Evolutionary conservation across 805 yeast species (phyloP).

Genomic region (Cyberlindnera lachancei): DNA sequence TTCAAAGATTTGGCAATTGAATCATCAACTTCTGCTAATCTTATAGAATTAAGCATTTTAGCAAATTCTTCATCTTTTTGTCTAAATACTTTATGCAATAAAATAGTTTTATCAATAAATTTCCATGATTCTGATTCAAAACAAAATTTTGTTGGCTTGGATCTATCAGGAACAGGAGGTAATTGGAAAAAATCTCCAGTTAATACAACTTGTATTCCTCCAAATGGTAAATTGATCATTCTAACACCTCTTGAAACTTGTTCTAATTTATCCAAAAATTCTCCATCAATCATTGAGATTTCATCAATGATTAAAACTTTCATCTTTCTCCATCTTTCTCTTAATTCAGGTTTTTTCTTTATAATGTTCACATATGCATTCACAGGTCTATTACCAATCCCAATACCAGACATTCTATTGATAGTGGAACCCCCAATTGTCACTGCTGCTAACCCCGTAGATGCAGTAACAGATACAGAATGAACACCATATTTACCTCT

Average conservation of each 20-base stretch:
- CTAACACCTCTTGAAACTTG: conserved; percentile 51
- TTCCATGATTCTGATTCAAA: conserved; percentile 74
- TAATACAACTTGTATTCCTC: conserved; percentile 83
- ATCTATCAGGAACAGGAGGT: conserved; percentile 66
- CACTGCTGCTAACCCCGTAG: conserved; percentile 94
- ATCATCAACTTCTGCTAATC: conserved; percentile 59
- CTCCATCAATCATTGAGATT: conserved; percentile 88
- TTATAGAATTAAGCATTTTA: conserved; percentile 69
- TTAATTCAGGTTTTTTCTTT: conserved; percentile 34
- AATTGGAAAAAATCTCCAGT: conserved; percentile 97
- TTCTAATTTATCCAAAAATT: conserved; percentile 67
- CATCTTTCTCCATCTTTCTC: conserved; percentile 56
- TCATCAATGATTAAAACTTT: conserved; percentile 83
- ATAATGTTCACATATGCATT: conserved; percentile 34
- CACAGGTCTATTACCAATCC: conserved; percentile 51
- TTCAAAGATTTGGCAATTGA: conserved; percentile 42
- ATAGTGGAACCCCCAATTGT: conserved; percentile 88
- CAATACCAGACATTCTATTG: conserved; percentile 81
- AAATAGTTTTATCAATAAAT: conserved; percentile 56
- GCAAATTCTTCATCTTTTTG: conserved; percentile 80
- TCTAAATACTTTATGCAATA: conserved; percentile 76
- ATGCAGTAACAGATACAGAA: conserved; percentile 82
- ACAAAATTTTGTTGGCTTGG: conserved; percentile 44
- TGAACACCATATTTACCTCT: conserved; percentile 31
- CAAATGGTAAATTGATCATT: conserved; percentile 58